Conservation (phyloP, 345 rosid species). For the Brassica napus region DNA sequence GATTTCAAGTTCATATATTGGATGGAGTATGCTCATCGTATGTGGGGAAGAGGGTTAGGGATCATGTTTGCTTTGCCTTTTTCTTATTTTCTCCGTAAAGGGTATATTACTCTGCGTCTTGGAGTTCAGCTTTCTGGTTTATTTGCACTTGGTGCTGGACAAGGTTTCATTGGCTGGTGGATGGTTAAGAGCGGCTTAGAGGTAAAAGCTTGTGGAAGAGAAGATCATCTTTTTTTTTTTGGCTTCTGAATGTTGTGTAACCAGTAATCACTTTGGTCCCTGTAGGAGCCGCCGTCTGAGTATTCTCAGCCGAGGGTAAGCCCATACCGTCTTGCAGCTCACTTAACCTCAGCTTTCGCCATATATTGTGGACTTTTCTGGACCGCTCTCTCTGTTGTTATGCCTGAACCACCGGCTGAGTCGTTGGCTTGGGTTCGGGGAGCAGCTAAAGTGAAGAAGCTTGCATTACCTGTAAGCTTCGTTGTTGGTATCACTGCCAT, state of each 20-base stretch:
- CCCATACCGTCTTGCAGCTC: conserved; percentile 94
- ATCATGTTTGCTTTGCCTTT: conserved; percentile 95
- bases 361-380: conserved; percentile 89
- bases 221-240: background rate
- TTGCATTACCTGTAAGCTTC: conserved; percentile 78
- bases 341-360: conserved; percentile 89
- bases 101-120: conserved; percentile 78
- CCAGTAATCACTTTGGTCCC: conserved; percentile 21
- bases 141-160: conserved; percentile 96
- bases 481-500: conserved; percentile 84
- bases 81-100: conserved; percentile 84
- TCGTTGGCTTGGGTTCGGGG: conserved; percentile 80
- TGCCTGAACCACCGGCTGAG: conserved; percentile 96
- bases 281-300: conserved; percentile 87
- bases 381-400: conserved; percentile 88
- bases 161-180: conserved; percentile 99
- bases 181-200: conserved; percentile 99
- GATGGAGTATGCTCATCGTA: conserved; percentile 97
- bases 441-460: conserved; percentile 81
- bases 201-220: conserved; percentile 42
- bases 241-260: conserved; percentile 10
- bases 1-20: conserved; percentile 95
- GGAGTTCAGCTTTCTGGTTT: conserved; percentile 76
- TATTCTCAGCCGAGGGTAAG: conserved; percentile 88
- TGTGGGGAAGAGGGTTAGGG: conserved; percentile 99